Base-by-base conservation (phyloP, 148 eudicot genomes). In the Camellia sinensis region DNA sequence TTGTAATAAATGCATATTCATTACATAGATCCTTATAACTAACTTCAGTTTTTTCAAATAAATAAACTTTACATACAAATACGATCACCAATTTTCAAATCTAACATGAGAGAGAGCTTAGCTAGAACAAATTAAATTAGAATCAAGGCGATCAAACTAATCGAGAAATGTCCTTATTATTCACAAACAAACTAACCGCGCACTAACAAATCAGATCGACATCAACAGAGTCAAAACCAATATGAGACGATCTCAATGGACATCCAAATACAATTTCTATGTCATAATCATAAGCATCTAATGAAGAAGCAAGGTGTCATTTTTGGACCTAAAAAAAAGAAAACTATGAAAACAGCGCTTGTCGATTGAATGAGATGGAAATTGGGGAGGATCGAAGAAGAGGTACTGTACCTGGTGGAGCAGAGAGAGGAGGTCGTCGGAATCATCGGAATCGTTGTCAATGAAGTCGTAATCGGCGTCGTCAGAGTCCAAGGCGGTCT, bases 371-470 rank as follows among this genome's bases (percentile, higher is more conserved):
- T 29, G 37, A 29, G 37, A 29, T 29, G 37, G 3, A 75, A 60
- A 18, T 29, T 18, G 71, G 46, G 5, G n/a, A 61, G 41, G 72
- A 76, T 54, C 19, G 29, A 46, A 2, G 5, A 4, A 29, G 10
- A 12, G 21, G 29, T 71, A 89, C 94, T 94, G 29, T 71, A 89
- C 94, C 97, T 87, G 94, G 69, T 71, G 82, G 22, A 92, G 91
- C 75, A 85, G 83, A 71, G 88, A 85, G 74, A 83, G 18, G 45
- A 85, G 80, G 79, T 87, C 92, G 80, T 89, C 93, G 73, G 85
- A 87, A 65, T 87, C 94, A 67, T 91, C 93, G 3, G 91, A 91
- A 77, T 92, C 94, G 46, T 89, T 83, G 77, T 92, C 92, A 76
- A 91, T 85, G 71, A 88, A 92, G 11, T 89, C 97, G 72, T 89